Base-by-base conservation (phyloP, 2,329 filamentous ascomycete genomes). In the Neofusicoccum parvum region DNA sequence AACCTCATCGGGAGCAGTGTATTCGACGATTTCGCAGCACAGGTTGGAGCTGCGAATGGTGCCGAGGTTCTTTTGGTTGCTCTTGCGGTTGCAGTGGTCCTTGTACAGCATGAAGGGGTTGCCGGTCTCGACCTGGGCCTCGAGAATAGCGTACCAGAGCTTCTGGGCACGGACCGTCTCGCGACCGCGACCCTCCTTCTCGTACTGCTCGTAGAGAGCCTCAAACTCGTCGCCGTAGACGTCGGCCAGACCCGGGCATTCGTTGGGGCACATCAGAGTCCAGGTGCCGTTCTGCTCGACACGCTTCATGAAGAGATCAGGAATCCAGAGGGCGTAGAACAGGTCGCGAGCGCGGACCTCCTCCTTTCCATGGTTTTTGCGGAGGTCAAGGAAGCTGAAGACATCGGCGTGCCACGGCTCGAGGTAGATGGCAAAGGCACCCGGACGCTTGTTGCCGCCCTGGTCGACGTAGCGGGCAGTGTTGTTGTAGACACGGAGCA, bases 71-170 rank as follows among this genome's bases (percentile, higher is more conserved):
- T 99, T 98, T 85, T 99, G 95, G 87, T 99, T 99, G 86, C 94
- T 97, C 90, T 99, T 99, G 79, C 89, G 89, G 88, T 99, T 99
- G 88, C 91, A 94, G 75, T 90, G 87, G 81, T 99, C 95, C 86
- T 99, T 99, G 89, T 99, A 99, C 67, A 98, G 89, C 92, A 99
- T 99, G 83, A 97, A 99, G 56, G 95, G 95, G 81, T 96, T 98
- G 72, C 95, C 95, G 51, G 95, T 99, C 88, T 99, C 95, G 39
- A 94, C 98, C 84, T 99, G 95, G 58, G 95, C 92, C 83, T 99
- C 95, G 54, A 99, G 87, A 70, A 99, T 97, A 71, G 94, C 93
- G 78, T 98, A 98, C 95, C 95, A 99, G 66, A 99, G 90, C 87
- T 99, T 99, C 86, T 99, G 95, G 27, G 95, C 95, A 81, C 96